These are phyloP conservation scores for Thelonectria olida DNA, from an alignment of 2,329 filamentous ascomycete species.

Conservation along the genomic window DNA sequence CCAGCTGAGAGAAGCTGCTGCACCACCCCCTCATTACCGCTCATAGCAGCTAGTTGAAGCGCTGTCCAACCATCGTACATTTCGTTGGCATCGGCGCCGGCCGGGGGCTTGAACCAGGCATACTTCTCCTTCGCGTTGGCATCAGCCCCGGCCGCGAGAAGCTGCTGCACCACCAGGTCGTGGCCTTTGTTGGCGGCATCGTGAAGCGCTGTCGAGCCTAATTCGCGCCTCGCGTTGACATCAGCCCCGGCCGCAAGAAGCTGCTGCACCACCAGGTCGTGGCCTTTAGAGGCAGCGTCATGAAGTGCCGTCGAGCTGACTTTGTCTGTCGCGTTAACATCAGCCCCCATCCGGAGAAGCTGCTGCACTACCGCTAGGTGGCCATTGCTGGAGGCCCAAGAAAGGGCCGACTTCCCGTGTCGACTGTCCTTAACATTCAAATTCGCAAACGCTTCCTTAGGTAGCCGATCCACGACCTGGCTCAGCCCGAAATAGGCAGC, in stretches of 20 bases:
- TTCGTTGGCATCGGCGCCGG: neutral
- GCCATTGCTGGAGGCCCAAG: constrained; percentile 13
- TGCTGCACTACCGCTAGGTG: neutral
- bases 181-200: neutral
- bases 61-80: neutral
- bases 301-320: neutral
- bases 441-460: neutral
- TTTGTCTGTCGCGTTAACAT: neutral
- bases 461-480: constrained; percentile 2
- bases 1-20: constrained; percentile 3
- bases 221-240: neutral
- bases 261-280: neutral
- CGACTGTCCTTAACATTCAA: constrained; percentile 1
- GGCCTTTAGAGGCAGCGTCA: neutral
- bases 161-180: too few species aligned
- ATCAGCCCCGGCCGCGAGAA: constrained; percentile 1
- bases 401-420: neutral
- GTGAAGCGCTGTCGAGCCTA: neutral
- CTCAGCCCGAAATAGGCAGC: constrained; percentile 9
- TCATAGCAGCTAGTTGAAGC: neutral
- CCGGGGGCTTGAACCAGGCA: neutral
- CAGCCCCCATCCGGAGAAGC: neutral
- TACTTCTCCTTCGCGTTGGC: neutral
- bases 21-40: neutral
- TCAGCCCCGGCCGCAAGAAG: neutral